Base-by-base conservation (phyloP, 2,329 filamentous ascomycete genomes). In the Trichophyton simii region DNA sequence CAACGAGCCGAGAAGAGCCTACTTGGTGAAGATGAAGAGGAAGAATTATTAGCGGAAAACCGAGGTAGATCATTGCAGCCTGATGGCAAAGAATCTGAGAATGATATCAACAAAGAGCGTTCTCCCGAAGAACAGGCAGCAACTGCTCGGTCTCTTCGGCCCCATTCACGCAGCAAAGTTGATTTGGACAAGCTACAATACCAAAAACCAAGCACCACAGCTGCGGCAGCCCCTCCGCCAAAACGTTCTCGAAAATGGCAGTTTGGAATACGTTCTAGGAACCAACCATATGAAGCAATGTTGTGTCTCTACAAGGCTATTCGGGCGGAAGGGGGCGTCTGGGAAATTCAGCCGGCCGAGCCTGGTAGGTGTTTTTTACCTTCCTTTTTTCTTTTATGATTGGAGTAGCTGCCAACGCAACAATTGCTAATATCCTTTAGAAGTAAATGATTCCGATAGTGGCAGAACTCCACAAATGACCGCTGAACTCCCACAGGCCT, bases 261-360 rank as follows among this genome's bases (percentile, higher is more conserved):
- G 72, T 99, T 99, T 71, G 94, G 94, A 61, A 99, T 99, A 64
- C 84, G 94, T 42, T 96, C 90, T 54, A 85, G 94, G 57, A 99
- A 97, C 70, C 88, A 90, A 61, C 94, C 94, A 0, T 90, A 91
- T 68, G 94, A 99, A 73, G 94, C 94, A 0, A 87, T 99, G 73
- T 79, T 95, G 28, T 96, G 92, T 69, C 94, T 99, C 61, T 96
- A 96, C 79, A 91, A 92, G 72, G 91, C 94, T 0, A 78, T 99
- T 50, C 81, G 86, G 63, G 91, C 91, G 66, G 86, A 96, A 69
- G 91, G 90, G 36, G 94, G 91, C 11, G 86, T 91, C 58, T 97
- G 95, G 87, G 85, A 95, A 67, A 77, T 82, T 11, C 77, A 80
- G 38, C 74, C 76, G 15, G 71, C 71, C 1, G 74, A 75, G 60